Base-by-base conservation (phyloP, 257 asterid species). In the Rubia yunnanensis region DNA sequence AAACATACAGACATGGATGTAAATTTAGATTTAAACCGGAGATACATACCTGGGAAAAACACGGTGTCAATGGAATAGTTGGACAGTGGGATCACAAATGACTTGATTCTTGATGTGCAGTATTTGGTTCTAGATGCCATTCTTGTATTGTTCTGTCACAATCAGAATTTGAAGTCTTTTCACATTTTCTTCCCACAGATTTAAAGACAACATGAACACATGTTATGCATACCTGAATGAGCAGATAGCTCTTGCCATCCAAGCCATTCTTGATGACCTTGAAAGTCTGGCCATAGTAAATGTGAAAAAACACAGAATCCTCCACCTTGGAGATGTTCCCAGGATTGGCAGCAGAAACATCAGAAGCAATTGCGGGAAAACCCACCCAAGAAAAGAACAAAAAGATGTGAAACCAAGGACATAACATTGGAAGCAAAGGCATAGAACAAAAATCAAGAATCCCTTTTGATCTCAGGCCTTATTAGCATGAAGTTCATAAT, bases 241-340 rank as follows among this genome's bases (percentile, higher is more conserved):
- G 99, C 75, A 92, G 99, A 78, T 92, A 92, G 68, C 95, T 89
- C 70, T 82, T 85, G 73, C 95, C 99, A 78, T 92, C 97, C 60
- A 89, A 70, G 0, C 80, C 89, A 72, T 92, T 92, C 89, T 89
- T 92, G 95, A 92, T 92, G 57, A 92, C 99, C 60, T 89, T 89
- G 70, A 92, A 92, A 3, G 87, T 84, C 70, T 88, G 92, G n/a
- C 99, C 99, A 66, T 92, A 92, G 68, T 92, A 92, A 32, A 92
- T 74, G 34, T 74, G 74, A 58, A 92, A 78, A 64, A 80, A 82
- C 8, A 79, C 73, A 18, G 97, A 94, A 81, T 92, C 97, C 53
- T 67, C 84, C 41, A 83, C 95, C 72, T 81, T 73, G 15, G 99
- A 92, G 53, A 83, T 86, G 67, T 82, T 92, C 20, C 86, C 95